Evolutionary conservation across 2,329 filamentous ascomycete genomes (phyloP).

Genomic region (Aspergillus fructus): DNA sequence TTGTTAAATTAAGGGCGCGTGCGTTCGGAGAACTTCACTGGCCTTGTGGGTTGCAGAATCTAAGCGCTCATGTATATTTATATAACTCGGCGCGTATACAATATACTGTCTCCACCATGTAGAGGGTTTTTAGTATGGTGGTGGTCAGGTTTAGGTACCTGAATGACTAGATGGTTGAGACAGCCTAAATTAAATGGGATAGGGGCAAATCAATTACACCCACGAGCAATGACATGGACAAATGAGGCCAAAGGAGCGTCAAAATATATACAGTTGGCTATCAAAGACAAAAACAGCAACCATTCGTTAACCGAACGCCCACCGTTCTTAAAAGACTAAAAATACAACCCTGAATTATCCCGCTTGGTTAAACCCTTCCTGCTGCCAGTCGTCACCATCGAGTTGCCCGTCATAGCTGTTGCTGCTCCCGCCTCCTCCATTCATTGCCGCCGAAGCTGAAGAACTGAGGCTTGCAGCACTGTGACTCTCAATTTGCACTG

Average conservation of each 20-base stretch:
- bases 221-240: not conserved
- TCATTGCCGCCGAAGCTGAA: slow-evolving; percentile 40
- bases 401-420: slow-evolving; percentile 31
- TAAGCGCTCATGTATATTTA: not conserved
- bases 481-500: slow-evolving; percentile 63
- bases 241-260: not conserved
- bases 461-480: slow-evolving; percentile 53
- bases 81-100: not conserved
- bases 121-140: not conserved
- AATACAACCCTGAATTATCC: slow-evolving; percentile 12
- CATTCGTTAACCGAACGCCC: not conserved
- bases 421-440: slow-evolving; percentile 22
- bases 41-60: not conserved
- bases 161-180: not conserved
- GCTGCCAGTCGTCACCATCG: slow-evolving; percentile 60
- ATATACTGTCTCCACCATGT: not conserved
- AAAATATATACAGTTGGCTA: not conserved
- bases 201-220: not conserved
- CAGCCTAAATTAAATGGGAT: not conserved
- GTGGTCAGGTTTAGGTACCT: not conserved
- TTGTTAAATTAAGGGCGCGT: not conserved
- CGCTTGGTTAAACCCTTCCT: slow-evolving; percentile 55
- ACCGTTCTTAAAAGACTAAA: not conserved
- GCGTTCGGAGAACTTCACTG: not conserved
- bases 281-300: not conserved